Base-by-base conservation (phyloP, 805 yeast genomes). In the Lipomyces spencermartinsiae region DNA sequence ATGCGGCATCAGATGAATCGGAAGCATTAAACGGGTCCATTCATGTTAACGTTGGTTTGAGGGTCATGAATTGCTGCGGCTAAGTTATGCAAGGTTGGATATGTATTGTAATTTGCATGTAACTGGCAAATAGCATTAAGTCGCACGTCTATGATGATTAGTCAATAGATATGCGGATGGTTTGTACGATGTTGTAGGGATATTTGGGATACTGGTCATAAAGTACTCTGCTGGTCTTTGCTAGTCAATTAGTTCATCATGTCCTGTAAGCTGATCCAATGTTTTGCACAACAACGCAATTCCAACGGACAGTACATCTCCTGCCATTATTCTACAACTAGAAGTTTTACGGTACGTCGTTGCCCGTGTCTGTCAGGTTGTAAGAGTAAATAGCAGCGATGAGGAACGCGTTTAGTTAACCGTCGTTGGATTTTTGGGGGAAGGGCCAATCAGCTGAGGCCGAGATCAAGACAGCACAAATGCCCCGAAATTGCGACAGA, bases 1-100 rank as follows among this genome's bases (percentile, higher is more conserved):
- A 6, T 34, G 34, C 58, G 37, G n/a, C 58, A 55, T 55, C 58
- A 55, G 19, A 55, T 55, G 58, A 55, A 55, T 43, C 49, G 49
- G 22, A 43, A 43, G 49, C n/a, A 43, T 19, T 43, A 43, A 37
- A 43, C 7, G 22, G 49, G 49, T 43, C 19, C 6, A 43, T 43
- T n/a, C 1, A 16, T 16, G 8, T 43, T 43, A 2, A 16, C 22
- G 14, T 43, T 43, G 10, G 8, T 43, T 43, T 43, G 49, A 4
- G n/a, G 49, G 6, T 3, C 6, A 43, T 19, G 19, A 37, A 10
- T n/a, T 43, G 49, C 5, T 19, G 8, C 22, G 3, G 22, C 43
- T 16, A 19, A 43, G 19, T 8, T 9, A 12, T n/a, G 16, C 2
- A 43, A 3, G 22, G 39, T 43, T 43, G 22, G 49, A n/a, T n/a